Conservation (phyloP, 345 rosid species). For the Syzygium aqueum region DNA sequence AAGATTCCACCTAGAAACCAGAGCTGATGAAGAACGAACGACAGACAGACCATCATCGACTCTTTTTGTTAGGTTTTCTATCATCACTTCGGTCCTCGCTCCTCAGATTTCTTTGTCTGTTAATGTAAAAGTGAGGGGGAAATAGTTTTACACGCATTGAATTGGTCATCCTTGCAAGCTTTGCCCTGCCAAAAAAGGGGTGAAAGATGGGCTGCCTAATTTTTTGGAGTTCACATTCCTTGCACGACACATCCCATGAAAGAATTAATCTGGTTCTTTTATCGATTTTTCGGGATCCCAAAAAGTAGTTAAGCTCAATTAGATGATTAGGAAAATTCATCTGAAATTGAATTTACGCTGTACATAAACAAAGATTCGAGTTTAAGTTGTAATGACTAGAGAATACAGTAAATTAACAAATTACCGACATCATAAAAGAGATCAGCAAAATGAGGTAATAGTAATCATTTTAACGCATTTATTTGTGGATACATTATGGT, state of each 20-base stretch:
- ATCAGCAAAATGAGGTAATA: neutral
- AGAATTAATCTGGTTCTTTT: neutral
- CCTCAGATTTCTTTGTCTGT: neutral
- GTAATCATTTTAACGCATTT: neutral
- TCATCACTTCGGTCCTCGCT: neutral
- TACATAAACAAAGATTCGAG: neutral
- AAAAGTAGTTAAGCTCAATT: neutral
- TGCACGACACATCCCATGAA: neutral
- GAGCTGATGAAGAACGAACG: neutral
- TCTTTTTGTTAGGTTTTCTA: neutral
- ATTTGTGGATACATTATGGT: neutral
- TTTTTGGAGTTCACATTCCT: neutral
- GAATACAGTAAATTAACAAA: neutral
- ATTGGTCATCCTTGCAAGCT: neutral
- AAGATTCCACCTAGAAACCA: neutral
- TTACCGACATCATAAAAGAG: rapidly evolving
- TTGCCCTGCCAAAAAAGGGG: neutral
- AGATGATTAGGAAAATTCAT: neutral
- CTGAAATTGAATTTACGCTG: neutral
- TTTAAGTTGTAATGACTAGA: neutral
- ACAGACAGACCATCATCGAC: neutral
- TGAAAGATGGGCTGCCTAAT: neutral
- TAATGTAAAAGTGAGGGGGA: neutral
- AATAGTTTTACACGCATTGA: neutral
- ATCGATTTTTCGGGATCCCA: neutral